Evolutionary conservation across 352 stramenopile species (phyloP), one percentile per base, ranked within the genome.

Genomic region (Globisporangium cylindrosporum): DNA sequence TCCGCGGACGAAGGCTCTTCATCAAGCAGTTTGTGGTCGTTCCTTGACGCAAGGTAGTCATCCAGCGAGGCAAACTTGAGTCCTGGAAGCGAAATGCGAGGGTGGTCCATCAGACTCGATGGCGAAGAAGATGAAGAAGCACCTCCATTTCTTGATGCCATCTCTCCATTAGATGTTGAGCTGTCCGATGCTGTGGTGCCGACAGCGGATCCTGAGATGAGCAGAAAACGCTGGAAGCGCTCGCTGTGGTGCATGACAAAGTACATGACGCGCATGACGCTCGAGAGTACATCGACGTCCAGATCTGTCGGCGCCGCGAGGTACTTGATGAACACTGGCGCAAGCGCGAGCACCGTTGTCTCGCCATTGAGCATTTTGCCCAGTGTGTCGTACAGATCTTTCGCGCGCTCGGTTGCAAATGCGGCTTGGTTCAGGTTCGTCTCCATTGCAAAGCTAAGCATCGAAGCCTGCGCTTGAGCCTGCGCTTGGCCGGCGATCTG

Each of bases 241-340:
- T 75, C 59, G 48, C 78, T 87, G 61, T 84, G 70, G 41, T 86
- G 74, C 62, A 86, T 82, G 36, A 90, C 62, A 38, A 68, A 73
- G 59, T 84, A 85, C 69, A 88, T 74, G 41, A 88, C 72, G 41
- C 78, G 71, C 62, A 90, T 58, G 5, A 85, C 76, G 68, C 81
- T 87, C 54, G 71, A 78, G 27, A 84, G 71, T 27, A 87, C 60
- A 0, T 71, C 25, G 9, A 53, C 55, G n/a, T 83, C 73, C 56
- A 88, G 48, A 62, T 88, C 78, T 9, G 62, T 79, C 27, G 69
- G 73, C 1, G 77, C 72, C 2, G 69, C 71, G 24, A 90, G 70
- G 27, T 87, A 88, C 36, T 81, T 82, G n/a, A 84, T 71, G 12
- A 90, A 70, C 20, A 88, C 79, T 8, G 79, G 79, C 10, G 67